phyloP scores from a whole-genome alignment of 768 basidiomycete genomes.

The Austroboletus festivus region DNA sequence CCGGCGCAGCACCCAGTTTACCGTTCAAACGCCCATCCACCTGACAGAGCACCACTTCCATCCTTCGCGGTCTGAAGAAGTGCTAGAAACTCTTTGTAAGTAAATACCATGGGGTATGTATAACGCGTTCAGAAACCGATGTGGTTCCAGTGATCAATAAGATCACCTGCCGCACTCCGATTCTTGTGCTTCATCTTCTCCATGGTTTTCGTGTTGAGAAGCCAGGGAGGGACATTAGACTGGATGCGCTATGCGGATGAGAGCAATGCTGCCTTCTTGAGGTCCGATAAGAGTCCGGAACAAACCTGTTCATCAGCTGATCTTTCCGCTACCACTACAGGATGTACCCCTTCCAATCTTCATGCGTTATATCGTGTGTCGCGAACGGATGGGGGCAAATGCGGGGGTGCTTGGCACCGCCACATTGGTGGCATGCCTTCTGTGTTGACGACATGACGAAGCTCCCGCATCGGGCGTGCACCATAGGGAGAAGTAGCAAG shows the following conservation, averaged over 20 bases:
- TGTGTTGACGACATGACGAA: conserved; percentile 25
- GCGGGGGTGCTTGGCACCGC: conserved; percentile 16
- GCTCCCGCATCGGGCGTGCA: neutral
- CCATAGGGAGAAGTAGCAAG: neutral
- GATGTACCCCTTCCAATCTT: conserved; percentile 46
- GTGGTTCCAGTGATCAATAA: conserved; percentile 51
- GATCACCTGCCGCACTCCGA: conserved; percentile 35
- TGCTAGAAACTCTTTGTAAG: conserved; percentile 27
- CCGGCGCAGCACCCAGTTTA: conserved; percentile 18
- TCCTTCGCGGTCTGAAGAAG: conserved; percentile 46
- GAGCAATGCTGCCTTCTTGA: conserved; percentile 34
- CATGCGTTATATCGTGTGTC: conserved; percentile 46
- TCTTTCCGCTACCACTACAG: neutral
- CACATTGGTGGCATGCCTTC: conserved; percentile 26
- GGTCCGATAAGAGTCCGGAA: conserved; percentile 36
- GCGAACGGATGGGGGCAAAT: conserved; percentile 44
- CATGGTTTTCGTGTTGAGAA: conserved; percentile 18
- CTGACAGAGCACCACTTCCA: conserved; percentile 41
- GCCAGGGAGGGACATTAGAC: conserved; percentile 29
- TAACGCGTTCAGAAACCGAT: conserved; percentile 25
- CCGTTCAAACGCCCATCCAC: conserved; percentile 30
- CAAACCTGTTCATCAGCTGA: neutral
- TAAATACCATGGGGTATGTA: neutral
- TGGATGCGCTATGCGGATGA: conserved; percentile 33
- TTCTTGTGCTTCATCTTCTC: conserved; percentile 37